A percentile compares a stretch with the other conserved stretches of the same genome.
Conservation (phyloP, 257 asterid genomes). For the Scutellaria minor region DNA sequence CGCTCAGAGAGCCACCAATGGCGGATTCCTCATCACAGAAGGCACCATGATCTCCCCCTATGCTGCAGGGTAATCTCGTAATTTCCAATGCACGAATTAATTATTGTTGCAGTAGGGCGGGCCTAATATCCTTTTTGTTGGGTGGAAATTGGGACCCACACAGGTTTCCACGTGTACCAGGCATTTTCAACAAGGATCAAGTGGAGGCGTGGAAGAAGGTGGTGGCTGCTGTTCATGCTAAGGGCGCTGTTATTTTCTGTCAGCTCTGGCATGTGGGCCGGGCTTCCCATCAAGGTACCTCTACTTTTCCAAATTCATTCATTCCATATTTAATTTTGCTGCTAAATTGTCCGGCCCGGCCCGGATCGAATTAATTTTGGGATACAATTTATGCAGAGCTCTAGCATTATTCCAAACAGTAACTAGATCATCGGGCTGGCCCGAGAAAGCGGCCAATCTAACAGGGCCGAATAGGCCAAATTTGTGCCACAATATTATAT, state of each 20-base stretch:
- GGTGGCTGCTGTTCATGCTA: slow-evolving; percentile 77
- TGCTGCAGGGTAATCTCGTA: slow-evolving; percentile 77
- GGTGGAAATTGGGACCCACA: slow-evolving; percentile 30
- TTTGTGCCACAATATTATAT: too few relatives aligned
- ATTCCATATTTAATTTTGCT: too few relatives aligned
- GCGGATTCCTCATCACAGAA: slow-evolving; percentile 95
- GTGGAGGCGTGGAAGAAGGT: slow-evolving; percentile 86
- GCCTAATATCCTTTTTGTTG: not conserved
- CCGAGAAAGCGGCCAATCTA: too few relatives aligned
- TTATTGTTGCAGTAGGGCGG: not conserved
- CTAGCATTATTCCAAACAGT: too few relatives aligned
- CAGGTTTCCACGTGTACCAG: slow-evolving; percentile 97
- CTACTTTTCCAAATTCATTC: not conserved
- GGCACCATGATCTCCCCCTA: slow-evolving; percentile 89
- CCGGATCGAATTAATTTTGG: too few relatives aligned
- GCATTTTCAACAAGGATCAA: slow-evolving; percentile 78
- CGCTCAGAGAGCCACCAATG: slow-evolving; percentile 78
- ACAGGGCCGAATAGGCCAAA: too few relatives aligned
- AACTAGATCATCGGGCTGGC: too few relatives aligned
- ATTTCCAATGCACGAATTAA: slow-evolving; percentile 16
- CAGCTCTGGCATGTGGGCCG: slow-evolving; percentile 99
- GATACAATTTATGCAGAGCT: too few relatives aligned
- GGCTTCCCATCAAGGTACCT: slow-evolving; percentile 82
- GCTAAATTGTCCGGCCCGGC: too few relatives aligned
- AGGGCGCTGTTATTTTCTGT: slow-evolving; percentile 85